These are phyloP conservation scores for Leptographium galeiforme DNA, from an alignment of 2,329 filamentous ascomycete genomes.

Conservation along the genomic window DNA sequence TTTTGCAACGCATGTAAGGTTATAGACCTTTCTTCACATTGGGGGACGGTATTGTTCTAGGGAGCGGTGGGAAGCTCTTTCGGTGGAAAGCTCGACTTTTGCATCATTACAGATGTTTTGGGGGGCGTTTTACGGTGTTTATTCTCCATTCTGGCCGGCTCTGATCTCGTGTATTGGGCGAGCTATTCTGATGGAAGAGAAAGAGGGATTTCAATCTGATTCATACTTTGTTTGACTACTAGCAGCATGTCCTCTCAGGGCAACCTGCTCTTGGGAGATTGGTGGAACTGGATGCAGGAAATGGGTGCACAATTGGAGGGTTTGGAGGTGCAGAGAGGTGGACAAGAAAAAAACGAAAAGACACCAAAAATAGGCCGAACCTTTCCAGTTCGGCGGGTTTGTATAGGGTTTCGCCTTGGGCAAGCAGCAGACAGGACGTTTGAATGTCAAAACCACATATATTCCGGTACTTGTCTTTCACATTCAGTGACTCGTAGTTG, in stretches of 20 bases:
- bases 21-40: neutral
- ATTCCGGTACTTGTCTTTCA: neutral
- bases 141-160: neutral
- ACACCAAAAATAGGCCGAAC: conserved; percentile 1
- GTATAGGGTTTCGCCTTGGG: neutral
- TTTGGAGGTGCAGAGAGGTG: neutral
- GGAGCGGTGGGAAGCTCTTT: neutral
- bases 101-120: neutral
- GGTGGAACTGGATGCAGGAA: neutral
- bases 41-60: neutral
- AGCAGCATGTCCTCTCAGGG: too few species aligned
- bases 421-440: conserved; percentile 1
- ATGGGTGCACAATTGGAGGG: neutral
- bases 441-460: conserved; percentile 1
- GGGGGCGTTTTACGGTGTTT: neutral
- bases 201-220: too few species aligned
- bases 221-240: too few species aligned
- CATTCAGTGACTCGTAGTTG: neutral
- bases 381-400: neutral
- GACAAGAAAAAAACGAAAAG: neutral
- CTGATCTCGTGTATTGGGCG: neutral
- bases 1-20: neutral
- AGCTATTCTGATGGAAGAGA: neutral
- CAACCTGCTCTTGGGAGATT: neutral
- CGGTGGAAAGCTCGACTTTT: neutral